Percentiles rank a stretch among this genome's conserved stretches.
phyloP scores from a whole-genome alignment of 345 rosid species.

The Rubroshorea leprosula region DNA sequence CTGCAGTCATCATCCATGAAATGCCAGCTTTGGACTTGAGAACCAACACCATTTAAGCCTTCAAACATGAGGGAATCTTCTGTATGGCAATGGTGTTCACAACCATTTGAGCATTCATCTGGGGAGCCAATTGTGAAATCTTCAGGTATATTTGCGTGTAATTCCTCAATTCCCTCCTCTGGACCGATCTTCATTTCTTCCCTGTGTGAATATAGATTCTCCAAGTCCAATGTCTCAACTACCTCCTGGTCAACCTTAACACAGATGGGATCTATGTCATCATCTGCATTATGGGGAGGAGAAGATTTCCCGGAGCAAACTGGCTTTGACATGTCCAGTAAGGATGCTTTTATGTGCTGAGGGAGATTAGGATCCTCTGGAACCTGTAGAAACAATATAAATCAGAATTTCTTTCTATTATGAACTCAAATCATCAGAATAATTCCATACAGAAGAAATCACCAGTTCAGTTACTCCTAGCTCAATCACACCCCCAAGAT shows the following conservation, averaged over 20 bases:
- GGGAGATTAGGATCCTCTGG: constrained; percentile 62
- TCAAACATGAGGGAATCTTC: constrained; percentile 46
- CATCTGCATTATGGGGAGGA: constrained; percentile 32
- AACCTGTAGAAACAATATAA: constrained; percentile 47
- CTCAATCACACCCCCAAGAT: constrained; percentile 85
- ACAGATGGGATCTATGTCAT: constrained; percentile 37
- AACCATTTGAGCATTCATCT: constrained; percentile 45
- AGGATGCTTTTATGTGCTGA: constrained; percentile 72
- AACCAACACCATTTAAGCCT: constrained; percentile 30
- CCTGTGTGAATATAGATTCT: constrained; percentile 28
- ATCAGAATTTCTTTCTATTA: background rate
- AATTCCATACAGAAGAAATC: constrained; percentile 12
- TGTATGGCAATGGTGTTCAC: constrained; percentile 38
- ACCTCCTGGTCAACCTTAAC: constrained; percentile 24
- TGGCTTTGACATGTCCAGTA: constrained; percentile 68
- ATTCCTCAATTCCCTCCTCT: constrained; percentile 15
- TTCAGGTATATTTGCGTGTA: constrained; percentile 26
- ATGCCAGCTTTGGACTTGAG: constrained; percentile 46
- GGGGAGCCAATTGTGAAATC: constrained; percentile 35
- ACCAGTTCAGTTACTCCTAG: constrained; percentile 86
- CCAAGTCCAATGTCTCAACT: constrained; percentile 30
- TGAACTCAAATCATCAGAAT: background rate
- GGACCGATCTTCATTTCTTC: constrained; percentile 26
- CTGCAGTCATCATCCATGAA: constrained; percentile 39
- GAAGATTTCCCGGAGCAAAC: constrained; percentile 43